Evolutionary conservation across 805 yeast genomes (phyloP).

Genomic region (Barnettozyma californica): DNA sequence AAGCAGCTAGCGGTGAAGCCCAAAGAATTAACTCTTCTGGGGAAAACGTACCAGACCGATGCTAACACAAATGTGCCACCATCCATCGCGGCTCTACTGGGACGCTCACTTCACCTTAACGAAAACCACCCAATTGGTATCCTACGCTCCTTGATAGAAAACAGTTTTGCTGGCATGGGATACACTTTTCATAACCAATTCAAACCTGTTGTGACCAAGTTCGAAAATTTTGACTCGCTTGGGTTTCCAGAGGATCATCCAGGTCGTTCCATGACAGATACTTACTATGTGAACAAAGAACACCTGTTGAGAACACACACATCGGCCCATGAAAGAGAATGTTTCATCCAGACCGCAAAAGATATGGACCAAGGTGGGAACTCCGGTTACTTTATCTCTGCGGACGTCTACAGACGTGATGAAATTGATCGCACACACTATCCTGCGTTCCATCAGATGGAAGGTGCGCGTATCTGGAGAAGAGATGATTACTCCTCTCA

Average conservation of each 20-base stretch:
- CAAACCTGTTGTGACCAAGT: slow-evolving; percentile 74
- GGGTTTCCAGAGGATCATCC: slow-evolving; percentile 93
- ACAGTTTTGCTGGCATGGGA: slow-evolving; percentile 57
- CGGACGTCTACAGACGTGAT: slow-evolving; percentile 94
- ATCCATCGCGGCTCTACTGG: slow-evolving; percentile 60
- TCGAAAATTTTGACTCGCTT: slow-evolving; percentile 84
- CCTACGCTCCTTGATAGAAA: slow-evolving; percentile 66
- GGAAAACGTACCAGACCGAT: slow-evolving; percentile 52
- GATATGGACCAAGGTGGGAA: slow-evolving; percentile 32
- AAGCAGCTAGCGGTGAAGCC: slow-evolving; percentile 1
- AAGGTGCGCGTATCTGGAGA: slow-evolving; percentile 88
- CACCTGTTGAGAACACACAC: slow-evolving; percentile 86
- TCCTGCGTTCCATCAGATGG: slow-evolving; percentile 97
- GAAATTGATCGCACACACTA: slow-evolving; percentile 94
- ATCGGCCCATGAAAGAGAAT: slow-evolving; percentile 91
- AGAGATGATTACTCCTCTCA: slow-evolving; percentile 32
- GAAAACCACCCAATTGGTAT: slow-evolving; percentile 88
- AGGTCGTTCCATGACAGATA: slow-evolving; percentile 87
- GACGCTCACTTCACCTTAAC: slow-evolving; percentile 67
- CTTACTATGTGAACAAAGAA: slow-evolving; percentile 78
- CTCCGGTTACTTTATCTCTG: slow-evolving; percentile 88
- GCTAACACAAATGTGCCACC: slow-evolving; percentile 85
- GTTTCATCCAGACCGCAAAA: slow-evolving; percentile 42
- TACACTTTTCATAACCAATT: slow-evolving; percentile 77
- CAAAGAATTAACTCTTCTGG: slow-evolving; percentile 33